These are phyloP conservation scores for Colletotrichum orbiculare DNA, from an alignment of 2,329 filamentous ascomycete genomes.

Conservation along the genomic window DNA sequence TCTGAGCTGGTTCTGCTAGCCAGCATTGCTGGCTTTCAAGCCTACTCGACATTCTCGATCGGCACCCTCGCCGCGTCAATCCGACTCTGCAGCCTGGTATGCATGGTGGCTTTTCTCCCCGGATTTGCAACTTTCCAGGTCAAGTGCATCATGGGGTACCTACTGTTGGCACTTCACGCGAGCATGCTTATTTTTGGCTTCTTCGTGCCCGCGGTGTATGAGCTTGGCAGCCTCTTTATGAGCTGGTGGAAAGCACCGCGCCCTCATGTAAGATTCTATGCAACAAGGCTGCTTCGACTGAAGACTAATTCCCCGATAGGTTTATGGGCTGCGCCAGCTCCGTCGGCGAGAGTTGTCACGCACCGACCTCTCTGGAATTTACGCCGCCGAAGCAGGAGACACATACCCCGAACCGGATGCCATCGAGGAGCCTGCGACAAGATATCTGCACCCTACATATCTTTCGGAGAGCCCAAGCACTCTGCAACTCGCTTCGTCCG, in stretches of 20 bases:
- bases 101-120: conserved; percentile 61
- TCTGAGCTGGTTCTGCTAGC: conserved; percentile 74
- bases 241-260: conserved; percentile 13
- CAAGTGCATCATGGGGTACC: conserved; percentile 77
- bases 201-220: conserved; percentile 68
- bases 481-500: conserved; percentile 3
- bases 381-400: conserved; percentile 2
- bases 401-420: conserved; percentile 8
- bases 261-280: conserved; percentile 33
- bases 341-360: conserved; percentile 38
- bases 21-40: conserved; percentile 36
- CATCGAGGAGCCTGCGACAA: conserved; percentile 9
- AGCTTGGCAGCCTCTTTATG: conserved; percentile 23
- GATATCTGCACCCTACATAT: conserved; percentile 20
- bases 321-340: conserved; percentile 43
- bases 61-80: conserved; percentile 29
- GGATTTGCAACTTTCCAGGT: conserved; percentile 71
- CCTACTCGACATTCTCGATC: conserved; percentile 30
- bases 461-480: conserved; percentile 27
- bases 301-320: conserved; percentile 7
- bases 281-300: neutral
- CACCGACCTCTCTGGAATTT: conserved; percentile 23
- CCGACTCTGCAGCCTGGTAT: conserved; percentile 61
- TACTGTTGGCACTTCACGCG: conserved; percentile 73
- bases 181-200: conserved; percentile 76